phyloP scores from a whole-genome alignment of 2,329 filamentous ascomycete species.

The Xylariomycetidae sp. region DNA sequence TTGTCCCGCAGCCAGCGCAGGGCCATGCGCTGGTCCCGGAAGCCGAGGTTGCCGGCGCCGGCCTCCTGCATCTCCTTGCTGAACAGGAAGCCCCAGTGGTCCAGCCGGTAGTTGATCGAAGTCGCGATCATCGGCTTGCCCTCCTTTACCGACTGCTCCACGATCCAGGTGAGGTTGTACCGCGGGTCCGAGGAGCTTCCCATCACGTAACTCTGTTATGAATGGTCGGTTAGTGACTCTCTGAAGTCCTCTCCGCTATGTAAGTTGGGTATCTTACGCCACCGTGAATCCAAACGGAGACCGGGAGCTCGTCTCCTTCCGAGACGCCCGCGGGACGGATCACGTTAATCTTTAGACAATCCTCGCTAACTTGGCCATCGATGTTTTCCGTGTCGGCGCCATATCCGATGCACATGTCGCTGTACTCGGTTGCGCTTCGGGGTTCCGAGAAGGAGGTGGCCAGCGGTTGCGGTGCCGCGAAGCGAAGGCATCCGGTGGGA shows the following conservation, averaged over 20 bases:
- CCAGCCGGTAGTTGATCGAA: slow-evolving; percentile 28
- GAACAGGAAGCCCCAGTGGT: slow-evolving; percentile 14
- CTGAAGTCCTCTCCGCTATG: too few relatives aligned
- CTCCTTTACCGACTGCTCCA: too few relatives aligned
- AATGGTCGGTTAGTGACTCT: too few relatives aligned
- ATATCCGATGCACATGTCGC: not conserved
- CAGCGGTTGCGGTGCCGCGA: slow-evolving; percentile 1
- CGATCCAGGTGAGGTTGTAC: slow-evolving; percentile 27
- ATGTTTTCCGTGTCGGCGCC: not conserved
- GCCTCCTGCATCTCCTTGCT: slow-evolving; percentile 2
- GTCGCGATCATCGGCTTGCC: slow-evolving; percentile 25
- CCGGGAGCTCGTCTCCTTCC: slow-evolving; percentile 20
- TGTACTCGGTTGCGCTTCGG: not conserved
- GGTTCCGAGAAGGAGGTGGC: not conserved
- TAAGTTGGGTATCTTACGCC: too few relatives aligned
- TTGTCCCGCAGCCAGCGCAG: slow-evolving; percentile 40
- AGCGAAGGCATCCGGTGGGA: not conserved
- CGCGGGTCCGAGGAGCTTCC: too few relatives aligned
- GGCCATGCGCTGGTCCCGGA: slow-evolving; percentile 40
- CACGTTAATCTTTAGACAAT: slow-evolving; percentile 28
- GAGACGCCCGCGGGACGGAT: slow-evolving; percentile 15
- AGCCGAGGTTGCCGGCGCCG: slow-evolving; percentile 29
- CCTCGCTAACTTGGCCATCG: slow-evolving; percentile 20
- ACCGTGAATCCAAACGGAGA: slow-evolving; percentile 29
- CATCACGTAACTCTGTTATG: slow-evolving; percentile 15